Percentiles rank a stretch among this genome's conserved stretches.
Evolutionary conservation across 306 rosid genomes (phyloP).

Genomic region (Cyamopsis tetragonoloba): DNA sequence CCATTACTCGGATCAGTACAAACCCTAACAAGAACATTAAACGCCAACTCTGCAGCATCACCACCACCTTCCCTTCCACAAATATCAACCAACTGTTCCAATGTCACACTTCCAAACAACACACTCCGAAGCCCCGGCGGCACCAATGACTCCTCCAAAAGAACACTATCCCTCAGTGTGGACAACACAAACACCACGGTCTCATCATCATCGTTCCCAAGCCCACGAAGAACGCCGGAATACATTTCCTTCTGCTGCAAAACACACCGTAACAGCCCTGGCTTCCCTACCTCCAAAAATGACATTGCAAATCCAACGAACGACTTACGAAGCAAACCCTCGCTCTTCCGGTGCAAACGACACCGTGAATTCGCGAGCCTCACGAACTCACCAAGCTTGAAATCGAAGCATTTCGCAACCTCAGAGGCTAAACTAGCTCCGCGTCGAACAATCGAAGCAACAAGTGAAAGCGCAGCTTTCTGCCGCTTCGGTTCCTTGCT

Average conservation of each 20-base stretch:
- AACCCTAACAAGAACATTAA: conserved; percentile 54
- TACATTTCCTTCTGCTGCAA: conserved; percentile 85
- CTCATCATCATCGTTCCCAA: conserved; percentile 73
- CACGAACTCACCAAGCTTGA: conserved; percentile 47
- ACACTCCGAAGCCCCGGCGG: conserved; percentile 80
- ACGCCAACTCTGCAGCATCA: conserved; percentile 52
- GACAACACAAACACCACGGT: conserved; percentile 69
- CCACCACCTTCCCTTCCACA: conserved; percentile 69
- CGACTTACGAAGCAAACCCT: conserved; percentile 47
- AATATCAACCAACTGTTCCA: conserved; percentile 65
- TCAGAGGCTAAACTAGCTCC: conserved; percentile 68
- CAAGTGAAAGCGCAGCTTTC: conserved; percentile 56
- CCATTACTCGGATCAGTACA: conserved; percentile 86
- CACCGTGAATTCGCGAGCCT: too few relatives aligned
- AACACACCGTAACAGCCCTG: conserved; percentile 71
- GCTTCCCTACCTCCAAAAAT: conserved; percentile 85
- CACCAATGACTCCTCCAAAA: conserved; percentile 62
- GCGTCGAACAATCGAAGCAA: conserved; percentile 65
- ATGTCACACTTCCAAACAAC: conserved; percentile 74
- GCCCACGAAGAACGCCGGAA: conserved; percentile 63
- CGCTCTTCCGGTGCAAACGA: too few relatives aligned
- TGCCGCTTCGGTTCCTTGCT: conserved; percentile 56
- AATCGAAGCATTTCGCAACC: conserved; percentile 70
- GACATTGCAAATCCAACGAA: conserved; percentile 88
- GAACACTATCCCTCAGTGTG: conserved; percentile 56